Base-by-base conservation (phyloP, 176 grass and related monocot species). In the Musa schizocarpa region DNA sequence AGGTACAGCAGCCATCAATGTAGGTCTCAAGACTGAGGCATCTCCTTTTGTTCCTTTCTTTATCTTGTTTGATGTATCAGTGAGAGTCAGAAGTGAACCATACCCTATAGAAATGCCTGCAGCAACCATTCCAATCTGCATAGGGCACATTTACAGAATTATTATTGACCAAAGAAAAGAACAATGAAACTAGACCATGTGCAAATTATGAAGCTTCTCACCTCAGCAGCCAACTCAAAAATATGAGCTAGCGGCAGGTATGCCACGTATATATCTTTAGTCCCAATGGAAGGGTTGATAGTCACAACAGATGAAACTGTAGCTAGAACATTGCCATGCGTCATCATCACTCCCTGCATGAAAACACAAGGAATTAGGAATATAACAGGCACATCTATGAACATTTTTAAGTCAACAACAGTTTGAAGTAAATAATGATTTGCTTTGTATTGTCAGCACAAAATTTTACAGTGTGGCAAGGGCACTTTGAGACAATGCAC, bases 141-240 rank as follows among this genome's bases (percentile, higher is more conserved):
- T 68, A 17, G 65, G 59, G 67, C 10, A 74, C 73, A 85, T 68
- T 65, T 68, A 25, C 17, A 77, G 6, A 77, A 59, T 27, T 56
- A 27, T 54, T 13, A 70, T 10, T 71, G 16, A n/a, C 34, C 5
- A 11, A 13, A 75, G n/a, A 26, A 75, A n/a, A 57, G 4, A 23
- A 25, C 10, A 75, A 59, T 52, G 57, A 51, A 23, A 61, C 13
- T 19, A 50, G 5, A 69, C 14, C 14, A 49, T 11, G 16, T 50
- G 12, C 6, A 27, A 65, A 2, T 10, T 22, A 52, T 52, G 11
- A 73, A 53, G 26, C 5, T 1, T 14, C 21, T 65, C 63, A 99
- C 95, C 90, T 99, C 95, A 79, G 95, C 88, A 68, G 86, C 95
- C 58, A 99, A 73, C 81, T 98, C 95, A 81, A 98, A 90, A 87